Conservation (phyloP, 116 monocot genomes). For the Trichopus zeylanicus region DNA sequence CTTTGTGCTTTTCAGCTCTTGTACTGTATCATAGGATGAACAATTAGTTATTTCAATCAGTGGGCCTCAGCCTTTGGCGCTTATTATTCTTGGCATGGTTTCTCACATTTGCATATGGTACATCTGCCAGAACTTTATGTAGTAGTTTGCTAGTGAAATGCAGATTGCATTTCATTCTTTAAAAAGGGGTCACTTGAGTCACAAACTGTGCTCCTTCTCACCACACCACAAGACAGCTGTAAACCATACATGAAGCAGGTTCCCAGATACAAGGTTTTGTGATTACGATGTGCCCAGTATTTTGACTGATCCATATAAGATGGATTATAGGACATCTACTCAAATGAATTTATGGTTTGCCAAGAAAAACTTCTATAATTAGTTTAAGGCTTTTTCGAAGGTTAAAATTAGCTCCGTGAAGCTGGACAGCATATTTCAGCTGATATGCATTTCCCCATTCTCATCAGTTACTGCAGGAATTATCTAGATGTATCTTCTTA, state of each 20-base stretch:
- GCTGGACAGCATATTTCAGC: not conserved
- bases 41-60: not conserved
- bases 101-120: not conserved
- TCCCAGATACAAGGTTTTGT: not conserved
- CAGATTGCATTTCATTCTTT: not conserved
- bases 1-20: not conserved
- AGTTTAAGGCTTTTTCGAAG: not conserved
- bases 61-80: not conserved
- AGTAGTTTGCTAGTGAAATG: not conserved
- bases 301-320: not conserved
- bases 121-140: not conserved
- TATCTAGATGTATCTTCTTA: no score
- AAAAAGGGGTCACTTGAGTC: no score
- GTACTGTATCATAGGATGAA: not conserved
- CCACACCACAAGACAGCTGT: no score
- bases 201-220: no score
- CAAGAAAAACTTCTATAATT: not conserved
- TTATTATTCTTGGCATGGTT: constrained; percentile 1
- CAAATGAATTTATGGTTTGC: not conserved
- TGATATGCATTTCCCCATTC: not conserved
- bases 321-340: not conserved
- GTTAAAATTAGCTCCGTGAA: not conserved
- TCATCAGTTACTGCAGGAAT: not conserved
- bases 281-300: not conserved
- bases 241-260: no score